Evolutionary conservation across 2,329 filamentous ascomycete genomes (phyloP).

Genomic region (Colletotrichum karsti): DNA sequence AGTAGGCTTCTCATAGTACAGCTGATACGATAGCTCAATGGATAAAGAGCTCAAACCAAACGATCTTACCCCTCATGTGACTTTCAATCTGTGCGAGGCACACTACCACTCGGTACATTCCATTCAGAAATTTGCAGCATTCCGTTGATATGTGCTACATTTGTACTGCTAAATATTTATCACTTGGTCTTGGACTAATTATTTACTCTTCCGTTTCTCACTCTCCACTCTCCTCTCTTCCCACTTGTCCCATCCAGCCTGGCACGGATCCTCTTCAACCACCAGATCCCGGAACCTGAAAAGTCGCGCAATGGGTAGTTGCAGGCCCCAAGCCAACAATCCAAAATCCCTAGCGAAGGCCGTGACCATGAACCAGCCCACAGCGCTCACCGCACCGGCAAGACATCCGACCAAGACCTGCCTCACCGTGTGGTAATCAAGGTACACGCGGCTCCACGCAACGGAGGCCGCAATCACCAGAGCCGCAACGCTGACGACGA

Average conservation of each 20-base stretch:
- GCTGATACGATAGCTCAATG: conserved; percentile 11
- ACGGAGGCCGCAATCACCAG: conserved; percentile 72
- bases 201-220: conserved; percentile 40
- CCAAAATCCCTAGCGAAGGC: conserved; percentile 72
- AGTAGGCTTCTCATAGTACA: background rate
- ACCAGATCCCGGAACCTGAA: conserved; percentile 85
- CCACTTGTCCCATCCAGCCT: conserved; percentile 96
- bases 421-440: conserved; percentile 89
- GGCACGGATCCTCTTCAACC: conserved; percentile 85
- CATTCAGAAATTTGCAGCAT: background rate
- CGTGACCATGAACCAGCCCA: conserved; percentile 82
- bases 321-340: conserved; percentile 76
- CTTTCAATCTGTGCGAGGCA: background rate
- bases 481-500: conserved; percentile 61
- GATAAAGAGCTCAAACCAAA: conserved; percentile 4
- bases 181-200: background rate
- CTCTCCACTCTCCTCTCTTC: conserved; percentile 59
- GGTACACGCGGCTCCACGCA: conserved; percentile 84
- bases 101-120: background rate
- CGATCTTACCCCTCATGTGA: background rate
- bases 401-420: conserved; percentile 85
- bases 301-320: conserved; percentile 69
- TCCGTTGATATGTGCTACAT: background rate
- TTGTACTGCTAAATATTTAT: background rate
- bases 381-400: conserved; percentile 76